Conservation (phyloP, 257 asterid species). For the Nicotiana noctiflora region DNA sequence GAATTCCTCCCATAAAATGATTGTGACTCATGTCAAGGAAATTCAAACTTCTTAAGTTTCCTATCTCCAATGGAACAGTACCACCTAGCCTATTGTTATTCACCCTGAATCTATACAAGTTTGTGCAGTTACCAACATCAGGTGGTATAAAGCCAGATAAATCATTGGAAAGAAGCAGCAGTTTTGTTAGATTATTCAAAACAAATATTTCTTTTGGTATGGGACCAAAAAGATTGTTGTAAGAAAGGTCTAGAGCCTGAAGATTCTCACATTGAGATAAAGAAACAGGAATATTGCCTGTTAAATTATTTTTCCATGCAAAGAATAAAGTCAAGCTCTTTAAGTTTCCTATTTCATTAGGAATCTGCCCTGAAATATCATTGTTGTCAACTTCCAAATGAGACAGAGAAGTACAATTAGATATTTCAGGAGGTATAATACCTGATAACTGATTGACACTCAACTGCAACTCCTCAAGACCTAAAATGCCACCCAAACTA, state of each 20-base stretch:
- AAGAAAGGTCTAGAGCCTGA: slow-evolving; percentile 85
- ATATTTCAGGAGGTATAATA: slow-evolving; percentile 58
- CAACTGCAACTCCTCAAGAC: slow-evolving; percentile 71
- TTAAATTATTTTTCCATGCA: slow-evolving; percentile 87
- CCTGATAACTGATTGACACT: slow-evolving; percentile 85
- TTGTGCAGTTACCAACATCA: slow-evolving; percentile 78
- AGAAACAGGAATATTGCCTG: slow-evolving; percentile 74
- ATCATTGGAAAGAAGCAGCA: slow-evolving; percentile 64
- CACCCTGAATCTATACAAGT: slow-evolving; percentile 73
- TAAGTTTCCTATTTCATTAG: slow-evolving; percentile 51
- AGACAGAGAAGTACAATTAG: slow-evolving; percentile 57
- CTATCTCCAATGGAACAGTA: slow-evolving; percentile 81
- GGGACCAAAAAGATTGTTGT: slow-evolving; percentile 65
- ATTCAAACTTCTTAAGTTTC: slow-evolving; percentile 51
- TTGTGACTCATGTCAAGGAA: slow-evolving; percentile 77
- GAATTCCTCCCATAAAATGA: slow-evolving; percentile 58
- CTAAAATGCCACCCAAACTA: slow-evolving; percentile 46
- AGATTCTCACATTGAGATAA: slow-evolving; percentile 57
- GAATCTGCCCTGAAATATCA: slow-evolving; percentile 65
- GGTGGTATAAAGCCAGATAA: slow-evolving; percentile 80
- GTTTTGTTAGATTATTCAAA: slow-evolving; percentile 59
- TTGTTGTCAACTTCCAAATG: slow-evolving; percentile 92
- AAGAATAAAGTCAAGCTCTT: slow-evolving; percentile 57
- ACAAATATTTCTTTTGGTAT: slow-evolving; percentile 61
- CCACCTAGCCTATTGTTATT: slow-evolving; percentile 67